Conservation (phyloP, 805 yeast genomes). For the Kuraishia borneana region DNA sequence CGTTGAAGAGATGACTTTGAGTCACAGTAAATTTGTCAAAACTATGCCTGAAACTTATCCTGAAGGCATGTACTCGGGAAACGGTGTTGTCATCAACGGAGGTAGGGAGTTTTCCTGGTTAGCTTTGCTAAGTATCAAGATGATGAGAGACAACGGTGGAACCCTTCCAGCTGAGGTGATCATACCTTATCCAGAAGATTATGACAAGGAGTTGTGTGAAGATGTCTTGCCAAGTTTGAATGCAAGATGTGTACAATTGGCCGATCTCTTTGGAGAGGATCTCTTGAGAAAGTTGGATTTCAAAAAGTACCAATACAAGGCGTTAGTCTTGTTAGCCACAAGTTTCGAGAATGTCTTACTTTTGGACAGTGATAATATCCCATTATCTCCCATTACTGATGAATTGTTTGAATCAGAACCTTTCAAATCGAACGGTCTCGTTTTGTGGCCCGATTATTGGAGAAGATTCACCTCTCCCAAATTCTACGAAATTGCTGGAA, state of each 20-base stretch:
- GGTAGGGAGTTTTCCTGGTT: slow-evolving; percentile 46
- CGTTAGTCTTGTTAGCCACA: slow-evolving; percentile 29
- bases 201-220: slow-evolving; percentile 27
- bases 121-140: slow-evolving; percentile 32
- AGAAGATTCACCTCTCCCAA: slow-evolving; percentile 53
- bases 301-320: slow-evolving; percentile 22
- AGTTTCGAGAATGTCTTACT: slow-evolving; percentile 35
- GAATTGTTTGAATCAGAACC: slow-evolving; percentile 32
- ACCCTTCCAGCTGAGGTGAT: slow-evolving; percentile 33
- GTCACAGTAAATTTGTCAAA: slow-evolving; percentile 34
- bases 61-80: slow-evolving; percentile 29
- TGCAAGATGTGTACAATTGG: slow-evolving; percentile 28
- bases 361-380: slow-evolving; percentile 34
- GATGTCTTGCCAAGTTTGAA: slow-evolving; percentile 24
- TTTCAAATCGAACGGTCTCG: slow-evolving; percentile 31
- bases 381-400: slow-evolving; percentile 42
- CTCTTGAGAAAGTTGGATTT: slow-evolving; percentile 11
- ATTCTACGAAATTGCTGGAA: slow-evolving; percentile 43
- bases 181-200: slow-evolving; percentile 24
- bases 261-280: slow-evolving; percentile 22
- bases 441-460: slow-evolving; percentile 66
- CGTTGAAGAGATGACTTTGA: slow-evolving; percentile 27
- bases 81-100: slow-evolving; percentile 52
- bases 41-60: slow-evolving; percentile 32
- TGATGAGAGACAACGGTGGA: slow-evolving; percentile 24